Conservation (phyloP, 345 rosid species). For the Streptanthus diversifolius region DNA sequence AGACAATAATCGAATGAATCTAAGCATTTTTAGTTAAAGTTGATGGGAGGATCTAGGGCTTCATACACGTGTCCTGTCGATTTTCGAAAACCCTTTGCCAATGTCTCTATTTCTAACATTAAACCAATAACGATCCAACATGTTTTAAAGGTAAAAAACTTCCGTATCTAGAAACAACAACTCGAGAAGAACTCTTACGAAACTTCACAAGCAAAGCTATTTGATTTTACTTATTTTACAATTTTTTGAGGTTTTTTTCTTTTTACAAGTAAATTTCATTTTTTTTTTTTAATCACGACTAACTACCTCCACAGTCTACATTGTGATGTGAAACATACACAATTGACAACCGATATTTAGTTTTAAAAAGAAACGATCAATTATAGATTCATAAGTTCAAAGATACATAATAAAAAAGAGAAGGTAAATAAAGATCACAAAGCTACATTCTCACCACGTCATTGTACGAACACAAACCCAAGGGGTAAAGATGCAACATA, state of each 20-base stretch:
- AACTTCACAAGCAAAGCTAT: background rate
- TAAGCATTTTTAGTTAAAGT: background rate
- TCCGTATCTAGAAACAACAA: background rate
- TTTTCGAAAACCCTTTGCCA: background rate
- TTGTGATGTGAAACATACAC: background rate
- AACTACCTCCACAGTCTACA: background rate
- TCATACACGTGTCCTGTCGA: conserved; percentile 17
- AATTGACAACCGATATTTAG: background rate
- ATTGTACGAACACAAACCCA: conserved; percentile 18
- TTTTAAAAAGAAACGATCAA: background rate
- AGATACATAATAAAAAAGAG: background rate
- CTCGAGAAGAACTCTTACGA: conserved; percentile 3
- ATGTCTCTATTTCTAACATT: background rate
- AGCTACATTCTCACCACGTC: conserved; percentile 25
- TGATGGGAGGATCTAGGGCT: background rate
- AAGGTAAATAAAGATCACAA: conserved; percentile 2
- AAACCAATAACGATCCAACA: conserved; percentile 21
- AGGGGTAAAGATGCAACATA: conserved; percentile 12
- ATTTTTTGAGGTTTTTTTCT: background rate
- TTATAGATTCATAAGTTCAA: conserved; percentile 21
- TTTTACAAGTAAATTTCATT: background rate
- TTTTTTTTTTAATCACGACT: background rate
- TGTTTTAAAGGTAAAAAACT: background rate
- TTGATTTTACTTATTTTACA: background rate
- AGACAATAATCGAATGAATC: conserved; percentile 2